Percentiles rank a stretch among this genome's conserved stretches.
Conservation (phyloP, 371 early-diverging fungal species). For the Mortierella sp. region DNA sequence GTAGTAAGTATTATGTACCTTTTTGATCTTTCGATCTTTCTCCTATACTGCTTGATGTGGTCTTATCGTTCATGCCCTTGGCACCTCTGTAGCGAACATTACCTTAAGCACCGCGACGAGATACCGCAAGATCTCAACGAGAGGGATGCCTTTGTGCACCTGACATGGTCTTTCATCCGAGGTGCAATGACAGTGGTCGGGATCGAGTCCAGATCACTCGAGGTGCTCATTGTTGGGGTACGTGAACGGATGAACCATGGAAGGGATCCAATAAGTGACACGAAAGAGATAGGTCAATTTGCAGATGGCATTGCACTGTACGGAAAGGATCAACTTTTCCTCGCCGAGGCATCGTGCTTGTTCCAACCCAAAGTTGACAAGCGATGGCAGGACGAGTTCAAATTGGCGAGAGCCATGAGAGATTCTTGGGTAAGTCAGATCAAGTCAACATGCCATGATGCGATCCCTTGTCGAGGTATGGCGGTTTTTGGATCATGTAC, state of each 20-base stretch:
- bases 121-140: slow-evolving; percentile 25
- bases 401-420: slow-evolving; percentile 19
- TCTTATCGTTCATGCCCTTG: not conserved
- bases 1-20: slow-evolving; percentile 12
- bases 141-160: slow-evolving; percentile 18
- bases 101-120: slow-evolving; percentile 8
- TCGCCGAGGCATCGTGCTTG: slow-evolving; percentile 6
- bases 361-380: slow-evolving; percentile 21
- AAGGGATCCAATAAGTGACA: slow-evolving; percentile 1
- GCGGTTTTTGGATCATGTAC: slow-evolving; percentile 22
- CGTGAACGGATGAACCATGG: slow-evolving; percentile 21
- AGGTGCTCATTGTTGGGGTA: slow-evolving; percentile 8
- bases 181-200: slow-evolving; percentile 20
- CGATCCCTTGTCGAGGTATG: slow-evolving; percentile 14
- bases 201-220: slow-evolving; percentile 15
- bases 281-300: slow-evolving; percentile 3
- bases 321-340: slow-evolving; percentile 20
- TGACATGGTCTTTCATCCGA: slow-evolving; percentile 26
- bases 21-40: not conserved
- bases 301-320: slow-evolving; percentile 23
- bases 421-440: slow-evolving; percentile 34
- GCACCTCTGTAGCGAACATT: slow-evolving; percentile 15
- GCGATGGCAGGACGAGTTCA: slow-evolving; percentile 13
- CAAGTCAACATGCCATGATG: slow-evolving; percentile 15
- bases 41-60: not conserved